Conservation (phyloP, 2,329 filamentous ascomycete genomes). For the Neonectria punicea region DNA sequence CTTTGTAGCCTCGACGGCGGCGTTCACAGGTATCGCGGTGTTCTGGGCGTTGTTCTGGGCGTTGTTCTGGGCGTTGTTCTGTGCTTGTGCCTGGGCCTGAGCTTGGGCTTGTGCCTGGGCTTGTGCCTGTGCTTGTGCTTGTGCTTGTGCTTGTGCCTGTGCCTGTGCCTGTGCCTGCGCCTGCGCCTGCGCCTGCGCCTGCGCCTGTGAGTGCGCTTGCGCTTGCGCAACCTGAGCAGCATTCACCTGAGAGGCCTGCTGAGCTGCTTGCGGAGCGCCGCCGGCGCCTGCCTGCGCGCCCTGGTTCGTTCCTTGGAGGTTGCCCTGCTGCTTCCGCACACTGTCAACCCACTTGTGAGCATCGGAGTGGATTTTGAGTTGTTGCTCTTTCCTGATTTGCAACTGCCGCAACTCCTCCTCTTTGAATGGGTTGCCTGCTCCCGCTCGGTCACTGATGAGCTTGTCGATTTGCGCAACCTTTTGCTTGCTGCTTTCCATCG, state of each 20-base stretch:
- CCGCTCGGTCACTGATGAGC: conserved; percentile 53
- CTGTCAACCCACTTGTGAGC: conserved; percentile 60
- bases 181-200: conserved; percentile 30
- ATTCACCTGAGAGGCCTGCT: conserved; percentile 25
- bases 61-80: conserved; percentile 32
- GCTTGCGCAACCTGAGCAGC: conserved; percentile 23
- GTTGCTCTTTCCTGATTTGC: conserved; percentile 55
- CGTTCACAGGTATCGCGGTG: conserved; percentile 53
- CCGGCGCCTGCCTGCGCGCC: conserved; percentile 39
- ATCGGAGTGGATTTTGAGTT: conserved; percentile 58
- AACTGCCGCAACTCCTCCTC: conserved; percentile 60
- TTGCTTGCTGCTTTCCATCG: conserved; percentile 59
- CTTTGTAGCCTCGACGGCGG: conserved; percentile 59
- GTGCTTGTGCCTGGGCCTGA: conserved; percentile 31
- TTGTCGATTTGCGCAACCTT: conserved; percentile 56
- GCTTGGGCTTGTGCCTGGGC: conserved; percentile 32
- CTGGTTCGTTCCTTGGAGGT: conserved; percentile 43
- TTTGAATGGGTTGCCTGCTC: conserved; percentile 55
- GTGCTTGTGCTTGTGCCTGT: conserved; percentile 25
- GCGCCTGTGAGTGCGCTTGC: conserved; percentile 7
- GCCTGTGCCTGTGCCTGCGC: conserved; percentile 23
- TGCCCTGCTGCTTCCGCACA: conserved; percentile 59
- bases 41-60: conserved; percentile 39
- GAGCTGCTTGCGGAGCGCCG: conserved; percentile 38
- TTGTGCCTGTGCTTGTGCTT: conserved; percentile 30